Evolutionary conservation across 371 early-diverging fungal genomes (phyloP).

Genomic region (Mortierella sp.): DNA sequence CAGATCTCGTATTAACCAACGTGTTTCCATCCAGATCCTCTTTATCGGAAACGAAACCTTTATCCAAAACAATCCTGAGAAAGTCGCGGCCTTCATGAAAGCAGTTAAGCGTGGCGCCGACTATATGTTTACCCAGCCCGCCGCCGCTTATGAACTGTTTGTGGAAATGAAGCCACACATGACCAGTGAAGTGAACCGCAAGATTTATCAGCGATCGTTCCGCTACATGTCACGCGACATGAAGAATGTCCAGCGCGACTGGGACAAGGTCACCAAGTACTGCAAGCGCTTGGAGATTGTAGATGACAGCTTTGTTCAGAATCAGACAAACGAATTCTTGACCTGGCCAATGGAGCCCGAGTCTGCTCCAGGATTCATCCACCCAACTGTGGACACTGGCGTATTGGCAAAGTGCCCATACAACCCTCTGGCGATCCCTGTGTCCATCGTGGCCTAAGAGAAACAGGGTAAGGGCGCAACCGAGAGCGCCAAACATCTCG

Average conservation of each 20-base stretch:
- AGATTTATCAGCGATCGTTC: conserved; percentile 75
- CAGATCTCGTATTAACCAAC: not conserved
- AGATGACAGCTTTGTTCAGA: conserved; percentile 66
- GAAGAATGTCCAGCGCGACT: conserved; percentile 75
- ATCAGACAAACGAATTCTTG: conserved; percentile 72
- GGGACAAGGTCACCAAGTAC: conserved; percentile 78
- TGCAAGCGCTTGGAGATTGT: conserved; percentile 72
- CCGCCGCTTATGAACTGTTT: conserved; percentile 65
- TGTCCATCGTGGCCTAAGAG: conserved; percentile 35
- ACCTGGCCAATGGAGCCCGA: conserved; percentile 61
- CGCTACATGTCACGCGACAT: conserved; percentile 72
- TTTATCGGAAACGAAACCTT: conserved; percentile 77
- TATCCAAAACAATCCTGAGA: conserved; percentile 68
- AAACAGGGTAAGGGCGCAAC: not conserved
- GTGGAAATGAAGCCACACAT: conserved; percentile 74
- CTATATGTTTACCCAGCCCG: conserved; percentile 67
- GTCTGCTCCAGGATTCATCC: conserved; percentile 55
- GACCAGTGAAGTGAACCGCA: conserved; percentile 65
- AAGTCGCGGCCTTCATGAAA: conserved; percentile 67
- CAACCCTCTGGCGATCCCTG: conserved; percentile 13
- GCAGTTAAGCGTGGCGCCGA: conserved; percentile 69
- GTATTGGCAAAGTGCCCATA: conserved; percentile 51
- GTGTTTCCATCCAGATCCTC: conserved; percentile 57
- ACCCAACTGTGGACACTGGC: conserved; percentile 63
- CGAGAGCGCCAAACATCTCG: not conserved